Evolutionary conservation across 176 grass and related monocot species (phyloP), one percentile per base, ranked within the genome.

Genomic region (Cenchrus fungigraminus): DNA sequence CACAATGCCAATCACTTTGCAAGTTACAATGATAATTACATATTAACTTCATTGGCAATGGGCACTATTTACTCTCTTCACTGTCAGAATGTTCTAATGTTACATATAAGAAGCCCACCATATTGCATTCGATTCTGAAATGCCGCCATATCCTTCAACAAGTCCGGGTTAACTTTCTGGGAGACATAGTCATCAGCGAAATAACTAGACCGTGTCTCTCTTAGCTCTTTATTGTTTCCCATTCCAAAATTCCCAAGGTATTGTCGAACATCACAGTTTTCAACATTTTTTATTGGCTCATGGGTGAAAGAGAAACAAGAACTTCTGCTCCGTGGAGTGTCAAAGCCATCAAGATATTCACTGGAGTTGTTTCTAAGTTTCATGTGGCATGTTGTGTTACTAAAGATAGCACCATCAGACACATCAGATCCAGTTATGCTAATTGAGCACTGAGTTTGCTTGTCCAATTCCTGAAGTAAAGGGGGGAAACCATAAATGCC

Each of bases 401-500:
- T 71, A 29, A 42, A 86, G 20, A 46, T 34, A 74, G 40, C 56
- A 72, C 15, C 34, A 50, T 74, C 87, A 54, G 84, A 80, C 11
- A 74, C 53, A 87, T 92, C 88, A 43, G 88, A 90, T 85, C 91
- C 88, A 71, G 66, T 32, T 9, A 87, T 74, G 61, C 88, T 88
- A 15, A 82, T 64, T 75, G 85, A 90, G 78, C 88, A 90, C 40
- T 88, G 91, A 56, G 88, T 93, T 88, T 90, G 88, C 46, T 83
- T 79, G 68, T 93, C 91, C 12, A 60, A 88, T 11, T 87, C 88
- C 91, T 93, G 72, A 40, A 40, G 25, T 54, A 73, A 40, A 68
- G 1, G 2, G 6, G 22, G 9, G 22, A 43, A 22, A 40, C 20
- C 4, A 79, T 61, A 85, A 50, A 73, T 60, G 11, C 28, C 59